These are phyloP conservation scores for Vaccinium vitisidaea DNA, from an alignment of 148 eudicot species.

Conservation along the genomic window DNA sequence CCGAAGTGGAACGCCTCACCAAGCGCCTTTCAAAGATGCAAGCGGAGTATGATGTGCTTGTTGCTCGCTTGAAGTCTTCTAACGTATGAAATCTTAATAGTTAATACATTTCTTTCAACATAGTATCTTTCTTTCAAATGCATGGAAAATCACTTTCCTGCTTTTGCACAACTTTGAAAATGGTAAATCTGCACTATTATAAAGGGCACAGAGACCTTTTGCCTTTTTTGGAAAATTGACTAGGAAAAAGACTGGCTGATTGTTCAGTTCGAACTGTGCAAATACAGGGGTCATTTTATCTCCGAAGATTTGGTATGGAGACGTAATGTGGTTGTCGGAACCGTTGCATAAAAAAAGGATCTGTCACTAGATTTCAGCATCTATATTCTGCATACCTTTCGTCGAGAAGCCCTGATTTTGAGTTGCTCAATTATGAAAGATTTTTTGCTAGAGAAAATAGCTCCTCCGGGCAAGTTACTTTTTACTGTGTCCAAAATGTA, in stretches of 20 bases:
- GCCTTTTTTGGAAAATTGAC: background rate
- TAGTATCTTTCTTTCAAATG: background rate
- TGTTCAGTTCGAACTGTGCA: background rate
- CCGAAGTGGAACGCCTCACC: slow-evolving; percentile 80
- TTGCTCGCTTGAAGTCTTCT: slow-evolving; percentile 76
- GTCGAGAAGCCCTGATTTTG: too few species aligned
- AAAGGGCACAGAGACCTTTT: background rate
- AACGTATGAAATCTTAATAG: slow-evolving; percentile 37
- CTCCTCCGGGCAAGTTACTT: too few species aligned
- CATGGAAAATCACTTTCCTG: background rate
- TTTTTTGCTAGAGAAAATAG: too few species aligned
- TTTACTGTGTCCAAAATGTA: too few species aligned
- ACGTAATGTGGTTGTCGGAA: too few species aligned
- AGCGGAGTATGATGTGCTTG: slow-evolving; percentile 71
- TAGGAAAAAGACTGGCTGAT: background rate
- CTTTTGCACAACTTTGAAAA: background rate
- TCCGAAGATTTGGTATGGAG: background rate
- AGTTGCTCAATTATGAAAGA: too few species aligned
- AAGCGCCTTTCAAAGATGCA: slow-evolving; percentile 89
- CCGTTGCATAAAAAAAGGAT: too few species aligned
- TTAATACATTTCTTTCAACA: background rate
- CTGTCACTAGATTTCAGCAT: too few species aligned
- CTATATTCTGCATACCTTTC: too few species aligned
- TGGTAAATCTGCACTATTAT: background rate
- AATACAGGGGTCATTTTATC: background rate